Base-by-base conservation (phyloP, 176 grass and related monocot species). In the Zoysia japonica region DNA sequence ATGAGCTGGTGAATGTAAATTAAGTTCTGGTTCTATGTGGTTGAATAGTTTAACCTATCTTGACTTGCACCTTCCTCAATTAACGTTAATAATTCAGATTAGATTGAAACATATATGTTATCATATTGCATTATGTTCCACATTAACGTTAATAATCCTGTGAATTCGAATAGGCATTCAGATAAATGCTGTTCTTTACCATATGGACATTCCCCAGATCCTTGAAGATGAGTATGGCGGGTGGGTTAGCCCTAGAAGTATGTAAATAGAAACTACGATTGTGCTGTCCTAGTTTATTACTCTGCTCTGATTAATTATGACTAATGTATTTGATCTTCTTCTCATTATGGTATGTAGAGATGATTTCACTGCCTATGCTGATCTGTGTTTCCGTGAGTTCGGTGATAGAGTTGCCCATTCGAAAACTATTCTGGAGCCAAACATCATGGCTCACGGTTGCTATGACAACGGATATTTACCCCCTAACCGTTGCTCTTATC, bases 221-320 rank as follows among this genome's bases (percentile, higher is more conserved):
- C 74, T 96, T 2, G 75, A 96, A 77, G 87, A 96, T 2, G 82
- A 96, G 51, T 96, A 96, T 38, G 71, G 75, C 78, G 89, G 93
- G 71, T 90, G 93, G 93, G 52, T 92, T 65, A 92, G 84, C 78
- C 78, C 78, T 6, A 88, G 57, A 69, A 80, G 92, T 44, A 57
- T 88, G 87, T 92, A 75, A 86, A 70, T 12, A 17, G 1, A 47
- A 39, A 17, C 59, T 77, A 11, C 12, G 7, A 35, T 17, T 49
- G 20, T 3, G 5, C 11, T 11, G 35, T 75, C 11, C 41, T 75
- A 41, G 43, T 75, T 28, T 28, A 28, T 20, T 9, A 28, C 9
- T 47, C 45, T 47, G 28, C 3, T 48, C 44, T 20, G 44, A 48
- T 47, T 46, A 39, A 75, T 59, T 39, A 59, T 28, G 16, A 60